A percentile compares a stretch with the other conserved stretches of the same genome.
phyloP scores from a whole-genome alignment of 1,284 basidiomycete genomes.

The Heterobasidion irregulare region DNA sequence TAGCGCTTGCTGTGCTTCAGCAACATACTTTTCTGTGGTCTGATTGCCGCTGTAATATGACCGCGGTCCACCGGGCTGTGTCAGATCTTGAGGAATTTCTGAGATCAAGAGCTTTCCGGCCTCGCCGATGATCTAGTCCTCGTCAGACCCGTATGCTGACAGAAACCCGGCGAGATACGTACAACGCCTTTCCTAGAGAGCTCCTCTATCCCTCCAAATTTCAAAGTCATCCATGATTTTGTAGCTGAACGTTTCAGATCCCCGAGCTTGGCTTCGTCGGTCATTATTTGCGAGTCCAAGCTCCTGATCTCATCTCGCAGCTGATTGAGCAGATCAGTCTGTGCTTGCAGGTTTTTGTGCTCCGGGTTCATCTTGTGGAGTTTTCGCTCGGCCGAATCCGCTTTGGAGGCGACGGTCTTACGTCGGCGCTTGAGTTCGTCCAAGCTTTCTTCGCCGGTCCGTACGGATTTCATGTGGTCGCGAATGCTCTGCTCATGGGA shows the following conservation, averaged over 20 bases:
- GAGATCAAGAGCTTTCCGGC: slow-evolving; percentile 73
- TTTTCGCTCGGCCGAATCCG: slow-evolving; percentile 87
- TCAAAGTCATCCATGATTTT: slow-evolving; percentile 72
- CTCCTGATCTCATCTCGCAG: slow-evolving; percentile 73
- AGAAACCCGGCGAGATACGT: slow-evolving; percentile 16
- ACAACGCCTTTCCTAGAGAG: slow-evolving; percentile 79
- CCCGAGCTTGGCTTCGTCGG: slow-evolving; percentile 74
- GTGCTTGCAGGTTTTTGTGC: slow-evolving; percentile 77
- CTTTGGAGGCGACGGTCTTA: slow-evolving; percentile 59
- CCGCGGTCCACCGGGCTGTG: slow-evolving; percentile 75
- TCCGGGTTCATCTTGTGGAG: slow-evolving; percentile 87
- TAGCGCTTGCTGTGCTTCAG: slow-evolving; percentile 56
- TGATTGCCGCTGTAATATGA: slow-evolving; percentile 62
- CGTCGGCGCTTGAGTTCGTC: slow-evolving; percentile 72
- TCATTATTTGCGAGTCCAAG: slow-evolving; percentile 80
- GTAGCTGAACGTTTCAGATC: slow-evolving; percentile 78
- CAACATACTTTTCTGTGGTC: slow-evolving; percentile 51
- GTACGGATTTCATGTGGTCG: slow-evolving; percentile 69
- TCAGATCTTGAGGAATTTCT: slow-evolving; percentile 76
- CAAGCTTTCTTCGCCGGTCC: slow-evolving; percentile 79
- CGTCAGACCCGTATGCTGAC: slow-evolving; percentile 4
- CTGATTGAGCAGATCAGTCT: slow-evolving; percentile 70
- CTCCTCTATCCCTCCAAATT: slow-evolving; percentile 85
- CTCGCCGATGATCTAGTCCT: slow-evolving; percentile 65
- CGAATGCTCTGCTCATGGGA: slow-evolving; percentile 70